Evolutionary conservation across 768 basidiomycete genomes (phyloP), one percentile per base, ranked within the genome.

Genomic region (Amylocystis lapponica): DNA sequence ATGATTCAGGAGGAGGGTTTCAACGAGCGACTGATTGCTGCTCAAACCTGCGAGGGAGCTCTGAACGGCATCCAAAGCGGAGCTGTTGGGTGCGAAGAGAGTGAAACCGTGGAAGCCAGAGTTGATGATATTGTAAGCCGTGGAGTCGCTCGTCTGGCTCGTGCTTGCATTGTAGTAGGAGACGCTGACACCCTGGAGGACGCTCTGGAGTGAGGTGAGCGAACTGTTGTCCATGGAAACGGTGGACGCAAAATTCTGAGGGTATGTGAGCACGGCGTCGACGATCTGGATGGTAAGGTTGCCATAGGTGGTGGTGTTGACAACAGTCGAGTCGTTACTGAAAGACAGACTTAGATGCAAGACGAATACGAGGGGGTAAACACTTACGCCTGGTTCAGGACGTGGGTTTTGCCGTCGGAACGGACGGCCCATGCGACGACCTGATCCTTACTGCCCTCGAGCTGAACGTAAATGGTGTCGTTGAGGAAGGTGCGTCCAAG

Each of bases 401-500:
- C 63, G 20, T 66, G 62, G 11, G 74, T 60, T 0, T 67, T 63
- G 22, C 70, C 68, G 31, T 68, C 65, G 2, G 54, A 49, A 2
- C 46, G 49, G 16, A 59, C 60, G 3, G 69, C 64, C 70, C 74
- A 74, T 0, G 63, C 71, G 10, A 83, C 55, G 19, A 79, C 83
- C 49, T 84, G 83, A 0, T 63, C 64, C 51, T 71, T 67, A 49
- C 72, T 71, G 5, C 74, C 83, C 51, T 83, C 81, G 0, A 86
- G 72, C 17, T 54, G 58, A 7, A 81, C 75, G 22, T 72, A 57
- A 0, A 64, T 45, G 0, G 71, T 53, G 29, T 74, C 68, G 32
- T 72, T 74, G 32, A 86, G 68, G n/a, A 81, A 63, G 0, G 84
- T 81, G 30, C 80, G 73, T 2, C 79, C 81, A 41, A 88, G 61